Evolutionary conservation across 2,329 filamentous ascomycete genomes (phyloP), one percentile per base, ranked within the genome.

Genomic region (Leptosphaerulina australis): DNA sequence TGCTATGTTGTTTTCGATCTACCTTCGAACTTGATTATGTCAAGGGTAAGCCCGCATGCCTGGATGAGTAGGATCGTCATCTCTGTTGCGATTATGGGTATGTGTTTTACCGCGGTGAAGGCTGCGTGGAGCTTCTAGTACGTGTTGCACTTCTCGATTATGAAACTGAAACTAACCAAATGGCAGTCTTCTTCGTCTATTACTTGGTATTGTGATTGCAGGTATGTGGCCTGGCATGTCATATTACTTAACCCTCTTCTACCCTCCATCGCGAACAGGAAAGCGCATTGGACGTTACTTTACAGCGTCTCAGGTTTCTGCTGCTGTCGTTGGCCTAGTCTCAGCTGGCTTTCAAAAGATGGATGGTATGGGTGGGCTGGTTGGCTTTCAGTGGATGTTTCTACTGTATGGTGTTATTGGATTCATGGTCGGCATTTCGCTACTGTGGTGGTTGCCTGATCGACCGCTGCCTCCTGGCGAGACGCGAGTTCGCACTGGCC

Each of bases 221-320:
- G 91, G 91, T 36, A 91, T 96, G 87, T 96, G 91, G 91, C 91
- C 91, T 0, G 91, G 91, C 39, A 96, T 96, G 91, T 85, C 90
- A 8, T 94, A 94, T 71, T 96, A 96, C 67, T 79, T 96, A 36
- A 95, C 91, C 0, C 80, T 96, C 6, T 96, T 96, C 78, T 96
- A 96, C 67, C 91, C 91, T 5, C 91, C 91, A 0, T 90, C 88
- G 5, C 83, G 89, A 10, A 94, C 88, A 1, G 91, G 89, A 11
- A 95, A 94, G 76, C 83, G 91, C 29, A 95, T 96, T 58, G 91
- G 91, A 28, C 84, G 88, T 69, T 96, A 96, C 76, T 96, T 90
- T 69, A 96, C 90, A 2, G 91, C 91, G 1, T 84, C 90, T 0
- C 91, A 96, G 70, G 83, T 96, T 20, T 96, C 91, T 3, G 91